These are phyloP conservation scores for Yamadazyma tumulicola DNA, from an alignment of 805 yeast genomes.

Conservation along the genomic window DNA sequence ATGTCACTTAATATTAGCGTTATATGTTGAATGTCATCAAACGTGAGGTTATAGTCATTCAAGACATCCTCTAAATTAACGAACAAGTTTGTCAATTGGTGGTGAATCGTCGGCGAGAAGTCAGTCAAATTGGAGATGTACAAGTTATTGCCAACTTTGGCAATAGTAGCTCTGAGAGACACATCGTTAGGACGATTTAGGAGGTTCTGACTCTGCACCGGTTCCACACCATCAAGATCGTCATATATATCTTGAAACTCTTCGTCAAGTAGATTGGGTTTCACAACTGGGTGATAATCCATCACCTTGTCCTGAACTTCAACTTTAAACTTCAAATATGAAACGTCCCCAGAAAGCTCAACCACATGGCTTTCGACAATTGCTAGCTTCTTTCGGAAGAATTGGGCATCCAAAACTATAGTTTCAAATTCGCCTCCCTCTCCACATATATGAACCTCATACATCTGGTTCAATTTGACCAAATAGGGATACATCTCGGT, in stretches of 20 bases:
- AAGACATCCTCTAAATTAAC: conserved; percentile 36
- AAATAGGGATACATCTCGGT: conserved; percentile 59
- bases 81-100: conserved; percentile 52
- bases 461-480: conserved; percentile 52
- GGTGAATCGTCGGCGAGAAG: conserved; percentile 15
- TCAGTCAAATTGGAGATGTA: conserved; percentile 30
- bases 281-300: conserved; percentile 7
- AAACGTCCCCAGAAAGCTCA: conserved; percentile 59
- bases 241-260: conserved; percentile 27
- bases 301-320: conserved; percentile 36
- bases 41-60: conserved; percentile 21
- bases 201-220: no score
- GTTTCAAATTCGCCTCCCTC: conserved; percentile 99
- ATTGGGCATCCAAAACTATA: conserved; percentile 85
- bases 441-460: conserved; percentile 92
- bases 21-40: conserved; percentile 54
- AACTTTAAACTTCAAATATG: conserved; percentile 58
- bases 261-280: conserved; percentile 41
- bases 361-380: conserved; percentile 39
- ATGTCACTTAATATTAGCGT: conserved; percentile 63
- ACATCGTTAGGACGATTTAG: not conserved
- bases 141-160: conserved; percentile 8
- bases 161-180: not conserved
- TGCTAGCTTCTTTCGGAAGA: conserved; percentile 56
- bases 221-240: not conserved